phyloP scores from a whole-genome alignment of 805 yeast genomes.

The Candida insectalens region DNA sequence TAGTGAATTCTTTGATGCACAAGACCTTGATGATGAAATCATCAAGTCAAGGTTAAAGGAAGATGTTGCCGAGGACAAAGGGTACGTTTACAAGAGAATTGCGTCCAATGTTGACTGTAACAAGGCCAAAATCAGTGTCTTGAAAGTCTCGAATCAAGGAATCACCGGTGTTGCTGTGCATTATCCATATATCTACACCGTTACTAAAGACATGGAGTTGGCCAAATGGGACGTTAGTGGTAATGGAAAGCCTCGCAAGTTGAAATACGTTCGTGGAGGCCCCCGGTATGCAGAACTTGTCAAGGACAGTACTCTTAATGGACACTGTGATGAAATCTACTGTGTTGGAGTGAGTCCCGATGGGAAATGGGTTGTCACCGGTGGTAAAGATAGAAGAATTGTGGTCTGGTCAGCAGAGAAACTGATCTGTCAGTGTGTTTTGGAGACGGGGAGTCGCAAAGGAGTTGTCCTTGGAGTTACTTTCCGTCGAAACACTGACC shows the following conservation, averaged over 20 bases:
- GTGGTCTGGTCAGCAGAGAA: constrained; percentile 82
- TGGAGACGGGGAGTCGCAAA: constrained; percentile 64
- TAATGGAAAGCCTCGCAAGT: constrained; percentile 50
- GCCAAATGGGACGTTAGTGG: constrained; percentile 69
- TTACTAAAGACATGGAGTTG: constrained; percentile 71
- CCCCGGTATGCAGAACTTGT: constrained; percentile 30
- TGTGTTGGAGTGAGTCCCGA: constrained; percentile 80
- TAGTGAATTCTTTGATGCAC: constrained; percentile 63
- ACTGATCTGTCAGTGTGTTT: constrained; percentile 62
- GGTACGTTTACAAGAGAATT: constrained; percentile 64
- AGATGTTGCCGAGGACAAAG: constrained; percentile 87
- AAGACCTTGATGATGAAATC: constrained; percentile 82
- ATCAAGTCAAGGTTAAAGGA: constrained; percentile 69
- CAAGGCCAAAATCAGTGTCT: constrained; percentile 31
- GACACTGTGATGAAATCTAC: constrained; percentile 69
- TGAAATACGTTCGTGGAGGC: constrained; percentile 62
- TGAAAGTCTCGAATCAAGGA: constrained; percentile 50
- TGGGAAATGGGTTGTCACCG: constrained; percentile 84
- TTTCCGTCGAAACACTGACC: constrained; percentile 75
- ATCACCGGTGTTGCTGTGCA: constrained; percentile 46
- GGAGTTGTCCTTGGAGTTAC: constrained; percentile 65
- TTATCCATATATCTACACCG: constrained; percentile 62
- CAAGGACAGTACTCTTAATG: constrained; percentile 47
- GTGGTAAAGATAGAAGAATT: constrained; percentile 75
- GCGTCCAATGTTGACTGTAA: constrained; percentile 39